Evolutionary conservation across 805 yeast species (phyloP).

Genomic region (Yamadazyma laniorum): DNA sequence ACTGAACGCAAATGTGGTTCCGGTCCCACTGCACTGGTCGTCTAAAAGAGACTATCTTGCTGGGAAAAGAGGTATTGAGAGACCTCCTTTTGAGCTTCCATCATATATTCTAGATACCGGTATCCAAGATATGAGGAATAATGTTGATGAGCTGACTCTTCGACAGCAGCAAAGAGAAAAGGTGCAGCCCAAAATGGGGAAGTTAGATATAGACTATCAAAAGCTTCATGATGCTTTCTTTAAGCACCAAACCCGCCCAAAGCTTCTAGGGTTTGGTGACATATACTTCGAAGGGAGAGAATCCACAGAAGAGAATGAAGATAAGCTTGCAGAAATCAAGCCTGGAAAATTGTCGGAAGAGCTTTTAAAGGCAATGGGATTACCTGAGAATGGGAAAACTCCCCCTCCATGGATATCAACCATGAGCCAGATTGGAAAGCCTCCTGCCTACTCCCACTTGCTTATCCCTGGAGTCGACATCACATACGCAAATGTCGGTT

Average conservation of each 20-base stretch:
- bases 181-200: constrained; percentile 87
- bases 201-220: constrained; percentile 80
- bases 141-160: constrained; percentile 54
- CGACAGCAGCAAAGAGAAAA: constrained; percentile 76
- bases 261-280: constrained; percentile 68
- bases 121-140: constrained; percentile 79
- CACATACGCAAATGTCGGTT: constrained; percentile 37
- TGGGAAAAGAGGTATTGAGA: constrained; percentile 62
- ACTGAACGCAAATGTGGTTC: constrained; percentile 60
- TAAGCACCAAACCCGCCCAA: constrained; percentile 74
- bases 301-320: constrained; percentile 37
- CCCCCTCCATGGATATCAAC: constrained; percentile 80
- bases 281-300: constrained; percentile 77
- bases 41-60: constrained; percentile 71
- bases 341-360: constrained; percentile 71
- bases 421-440: constrained; percentile 72
- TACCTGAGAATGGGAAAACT: constrained; percentile 43
- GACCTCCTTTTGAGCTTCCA: constrained; percentile 75
- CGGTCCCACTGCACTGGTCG: constrained; percentile 86
- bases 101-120: constrained; percentile 78
- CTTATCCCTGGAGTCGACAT: constrained; percentile 49
- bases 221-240: constrained; percentile 84
- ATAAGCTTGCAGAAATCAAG: constrained; percentile 36
- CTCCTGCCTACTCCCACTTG: constrained; percentile 75
- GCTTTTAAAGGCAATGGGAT: constrained; percentile 67